Percentiles rank a stretch among this genome's conserved stretches.
Evolutionary conservation across 2,329 filamentous ascomycete species (phyloP).

Genomic region (Phyllosticta citrichinensis): DNA sequence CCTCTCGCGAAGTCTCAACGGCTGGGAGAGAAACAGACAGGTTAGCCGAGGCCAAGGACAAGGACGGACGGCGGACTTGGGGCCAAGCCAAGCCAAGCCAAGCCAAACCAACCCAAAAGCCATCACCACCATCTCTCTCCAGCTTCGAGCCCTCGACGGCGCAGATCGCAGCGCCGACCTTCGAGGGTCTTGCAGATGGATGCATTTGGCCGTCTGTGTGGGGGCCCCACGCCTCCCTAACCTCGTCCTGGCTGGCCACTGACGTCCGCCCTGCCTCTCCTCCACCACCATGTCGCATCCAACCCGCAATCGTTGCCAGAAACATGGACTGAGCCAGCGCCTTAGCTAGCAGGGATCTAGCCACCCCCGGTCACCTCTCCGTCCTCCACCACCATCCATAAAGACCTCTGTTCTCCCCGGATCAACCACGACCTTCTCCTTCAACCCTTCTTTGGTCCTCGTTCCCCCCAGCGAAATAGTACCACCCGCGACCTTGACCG

Average conservation of each 20-base stretch:
- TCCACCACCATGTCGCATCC: constrained; percentile 14
- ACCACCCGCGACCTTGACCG: neutral
- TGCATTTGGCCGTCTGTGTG: neutral
- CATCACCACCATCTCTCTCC: neutral
- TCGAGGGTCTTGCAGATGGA: neutral
- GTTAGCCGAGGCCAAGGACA: neutral
- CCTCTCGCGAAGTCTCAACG: no score
- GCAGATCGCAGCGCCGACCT: neutral
- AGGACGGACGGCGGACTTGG: neutral
- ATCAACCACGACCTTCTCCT: neutral
- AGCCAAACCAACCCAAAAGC: neutral
- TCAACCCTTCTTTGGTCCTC: constrained; percentile 1
- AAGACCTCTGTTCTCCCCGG: constrained; percentile 3
- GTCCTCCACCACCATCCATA: neutral
- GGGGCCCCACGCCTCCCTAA: neutral
- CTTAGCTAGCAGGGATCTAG: neutral
- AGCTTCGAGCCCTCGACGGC: neutral
- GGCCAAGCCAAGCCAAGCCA: neutral
- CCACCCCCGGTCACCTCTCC: neutral
- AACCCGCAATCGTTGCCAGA: constrained; percentile 8
- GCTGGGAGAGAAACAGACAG: neutral
- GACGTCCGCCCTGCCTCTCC: constrained; percentile 4
- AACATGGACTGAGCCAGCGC: constrained; percentile 7
- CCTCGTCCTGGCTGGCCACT: constrained; percentile 2
- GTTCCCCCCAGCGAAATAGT: neutral